Base-by-base conservation (phyloP, 2,329 filamentous ascomycete species). In the Tolypocladium ovalisporum region DNA sequence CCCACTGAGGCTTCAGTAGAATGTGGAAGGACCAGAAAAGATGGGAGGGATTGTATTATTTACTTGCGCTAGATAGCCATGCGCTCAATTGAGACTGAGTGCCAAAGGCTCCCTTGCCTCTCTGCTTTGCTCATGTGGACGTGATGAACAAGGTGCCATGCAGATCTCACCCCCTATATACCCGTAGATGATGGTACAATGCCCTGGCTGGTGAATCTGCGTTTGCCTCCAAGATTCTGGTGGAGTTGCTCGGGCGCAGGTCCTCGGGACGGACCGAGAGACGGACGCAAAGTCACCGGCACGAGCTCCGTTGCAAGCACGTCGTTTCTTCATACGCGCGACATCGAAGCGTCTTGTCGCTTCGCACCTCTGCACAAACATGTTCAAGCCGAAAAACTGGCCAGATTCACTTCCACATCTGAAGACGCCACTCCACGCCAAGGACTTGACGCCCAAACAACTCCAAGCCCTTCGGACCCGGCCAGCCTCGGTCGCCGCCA, bases 331-430 rank as follows among this genome's bases (percentile, higher is more conserved):
- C 27, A 17, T 9, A 29, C 15, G 29, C 42, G n/a, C 27, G 4
- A 10, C 12, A 15, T 4, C 2, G 29, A 34, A 22, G 29, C 47
- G 19, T 34, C 3, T 34, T 13, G 2, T 44, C n/a, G 10, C 5
- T 44, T 5, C 47, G 2, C 47, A 10, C 13, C 47, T 7, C 47
- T 10, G 19, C 8, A 32, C 47, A 51, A 51, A 60, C n/a, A 73
- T 71, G 71, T 65, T 64, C 19, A 68, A 66, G 29, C 82, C 82
- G 2, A 79, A 77, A 61, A 84, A 84, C 68, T 87, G 84, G 84
- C 82, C 83, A 0, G 40, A 70, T 4, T 55, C 70, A 12, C 62
- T 85, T 2, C 72, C 75, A 2, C 87, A 85, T 64, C 75, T 86
- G 53, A 73, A 70, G 2, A 63, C 70, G 3, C 80, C 83, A 2